These are phyloP conservation scores for Tilletia indica DNA, from an alignment of 1,284 basidiomycete species.

Conservation along the genomic window DNA sequence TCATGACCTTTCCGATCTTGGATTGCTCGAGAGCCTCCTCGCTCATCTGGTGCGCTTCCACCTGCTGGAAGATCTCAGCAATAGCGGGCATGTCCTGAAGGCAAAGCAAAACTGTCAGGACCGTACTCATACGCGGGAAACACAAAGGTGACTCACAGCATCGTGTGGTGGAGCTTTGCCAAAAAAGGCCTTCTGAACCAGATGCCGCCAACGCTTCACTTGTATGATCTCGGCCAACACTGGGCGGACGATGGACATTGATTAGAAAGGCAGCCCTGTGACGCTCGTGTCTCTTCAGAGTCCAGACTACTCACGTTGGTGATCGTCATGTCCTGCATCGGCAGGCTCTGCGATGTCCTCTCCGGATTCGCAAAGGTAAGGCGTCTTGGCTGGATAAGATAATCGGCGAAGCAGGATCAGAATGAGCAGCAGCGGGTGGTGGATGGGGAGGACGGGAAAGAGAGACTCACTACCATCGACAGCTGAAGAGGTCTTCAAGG, in stretches of 20 bases:
- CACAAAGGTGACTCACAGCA: slow-evolving; percentile 37
- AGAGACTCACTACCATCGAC: background rate
- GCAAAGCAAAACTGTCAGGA: slow-evolving; percentile 16
- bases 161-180: slow-evolving; percentile 59
- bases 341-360: background rate
- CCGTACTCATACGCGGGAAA: slow-evolving; percentile 17
- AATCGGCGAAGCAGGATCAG: background rate
- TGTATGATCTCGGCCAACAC: slow-evolving; percentile 62
- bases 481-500: background rate
- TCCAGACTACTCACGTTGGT: background rate
- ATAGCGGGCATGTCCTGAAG: slow-evolving; percentile 59
- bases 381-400: background rate
- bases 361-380: background rate
- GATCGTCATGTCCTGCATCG: background rate
- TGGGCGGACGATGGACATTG: background rate
- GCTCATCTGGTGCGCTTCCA: slow-evolving; percentile 83
- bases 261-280: background rate
- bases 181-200: slow-evolving; percentile 83
- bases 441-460: background rate
- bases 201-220: slow-evolving; percentile 73
- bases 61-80: slow-evolving; percentile 74
- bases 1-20: slow-evolving; percentile 98
- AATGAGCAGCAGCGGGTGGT: background rate
- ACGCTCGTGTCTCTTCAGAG: background rate
- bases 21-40: slow-evolving; percentile 79